A percentile compares a stretch with the other conserved stretches of the same genome.
Evolutionary conservation across 2,329 filamentous ascomycete genomes (phyloP).

Genomic region (Penicillium occitanis): DNA sequence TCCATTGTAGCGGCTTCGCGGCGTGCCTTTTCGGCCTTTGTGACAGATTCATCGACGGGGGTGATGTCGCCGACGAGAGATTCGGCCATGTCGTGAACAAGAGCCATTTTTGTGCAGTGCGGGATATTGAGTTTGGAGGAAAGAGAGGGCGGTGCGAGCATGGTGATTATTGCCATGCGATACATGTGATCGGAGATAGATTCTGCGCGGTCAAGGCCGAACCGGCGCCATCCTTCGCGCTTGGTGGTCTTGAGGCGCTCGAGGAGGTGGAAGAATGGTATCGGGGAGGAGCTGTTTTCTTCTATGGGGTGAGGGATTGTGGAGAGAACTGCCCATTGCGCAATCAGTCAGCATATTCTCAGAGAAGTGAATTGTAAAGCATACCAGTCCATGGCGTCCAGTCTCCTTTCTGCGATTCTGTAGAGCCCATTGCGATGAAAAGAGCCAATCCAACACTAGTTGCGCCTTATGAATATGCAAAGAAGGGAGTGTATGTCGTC

Average conservation of each 20-base stretch:
- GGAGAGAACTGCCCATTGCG: slow-evolving; percentile 56
- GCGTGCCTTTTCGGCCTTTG: slow-evolving; percentile 83
- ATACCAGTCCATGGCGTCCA: slow-evolving; percentile 22
- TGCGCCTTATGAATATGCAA: not conserved
- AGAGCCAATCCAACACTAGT: not conserved
- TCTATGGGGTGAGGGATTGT: slow-evolving; percentile 61
- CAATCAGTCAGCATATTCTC: not conserved
- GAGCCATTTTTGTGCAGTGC: slow-evolving; percentile 90
- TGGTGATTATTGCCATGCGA: slow-evolving; percentile 94
- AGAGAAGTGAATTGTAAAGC: not conserved
- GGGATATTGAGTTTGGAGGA: slow-evolving; percentile 70
- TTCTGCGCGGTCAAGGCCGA: slow-evolving; percentile 73
- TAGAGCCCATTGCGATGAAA: slow-evolving; percentile 20
- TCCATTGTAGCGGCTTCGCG: slow-evolving; percentile 90
- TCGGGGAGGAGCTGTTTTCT: slow-evolving; percentile 66
- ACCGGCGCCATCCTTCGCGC: slow-evolving; percentile 91
- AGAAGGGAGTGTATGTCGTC: slow-evolving; percentile 11
- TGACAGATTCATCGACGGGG: slow-evolving; percentile 73
- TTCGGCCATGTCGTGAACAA: slow-evolving; percentile 98
- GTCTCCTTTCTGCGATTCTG: slow-evolving; percentile 9
- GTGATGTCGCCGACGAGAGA: slow-evolving; percentile 95
- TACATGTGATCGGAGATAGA: slow-evolving; percentile 99
- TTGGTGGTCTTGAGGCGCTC: slow-evolving; percentile 95
- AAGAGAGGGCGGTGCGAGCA: slow-evolving; percentile 80
- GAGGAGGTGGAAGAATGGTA: slow-evolving; percentile 92